Evolutionary conservation across 2,329 filamentous ascomycete genomes (phyloP).

Genomic region (Fusarium sp.): DNA sequence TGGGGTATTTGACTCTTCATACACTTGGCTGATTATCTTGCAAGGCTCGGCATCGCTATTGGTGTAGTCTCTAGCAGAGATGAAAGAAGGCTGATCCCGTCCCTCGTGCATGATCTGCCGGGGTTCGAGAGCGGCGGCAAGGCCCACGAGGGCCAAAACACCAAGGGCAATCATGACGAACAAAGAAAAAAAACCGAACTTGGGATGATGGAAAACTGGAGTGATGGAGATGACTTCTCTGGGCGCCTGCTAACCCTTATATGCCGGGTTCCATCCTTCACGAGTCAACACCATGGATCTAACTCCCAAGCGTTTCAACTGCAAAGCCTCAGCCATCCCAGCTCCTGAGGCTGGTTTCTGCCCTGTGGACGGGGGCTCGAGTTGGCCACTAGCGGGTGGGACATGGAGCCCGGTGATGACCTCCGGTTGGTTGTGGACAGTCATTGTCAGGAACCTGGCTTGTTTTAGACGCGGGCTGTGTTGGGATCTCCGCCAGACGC

Average conservation of each 20-base stretch:
- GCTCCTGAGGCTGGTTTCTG: neutral
- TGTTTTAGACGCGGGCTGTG: neutral
- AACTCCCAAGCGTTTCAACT: neutral
- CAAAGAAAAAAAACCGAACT: neutral
- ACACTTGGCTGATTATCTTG: conserved; percentile 30
- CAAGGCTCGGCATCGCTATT: conserved; percentile 30
- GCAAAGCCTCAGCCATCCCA: neutral
- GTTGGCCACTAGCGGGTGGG: neutral
- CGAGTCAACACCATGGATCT: neutral
- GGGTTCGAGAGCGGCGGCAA: conserved; percentile 37
- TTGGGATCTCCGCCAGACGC: neutral
- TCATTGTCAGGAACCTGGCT: neutral
- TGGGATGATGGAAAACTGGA: neutral
- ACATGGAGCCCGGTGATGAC: neutral
- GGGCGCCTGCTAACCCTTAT: conserved; percentile 27
- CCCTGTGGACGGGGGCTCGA: neutral
- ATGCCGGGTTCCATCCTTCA: conserved; percentile 1
- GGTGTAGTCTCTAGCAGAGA: conserved; percentile 28
- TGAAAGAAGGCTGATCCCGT: conserved; percentile 25
- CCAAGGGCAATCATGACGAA: conserved; percentile 33
- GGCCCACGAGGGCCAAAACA: conserved; percentile 35
- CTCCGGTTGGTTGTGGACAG: neutral
- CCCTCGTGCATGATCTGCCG: conserved; percentile 36
- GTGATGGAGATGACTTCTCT: neutral
- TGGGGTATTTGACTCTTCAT: conserved; percentile 16